Percentiles rank a stretch among this genome's conserved stretches.
Conservation (phyloP, 306 rosid genomes). For the Hippophae gyantsensis region DNA sequence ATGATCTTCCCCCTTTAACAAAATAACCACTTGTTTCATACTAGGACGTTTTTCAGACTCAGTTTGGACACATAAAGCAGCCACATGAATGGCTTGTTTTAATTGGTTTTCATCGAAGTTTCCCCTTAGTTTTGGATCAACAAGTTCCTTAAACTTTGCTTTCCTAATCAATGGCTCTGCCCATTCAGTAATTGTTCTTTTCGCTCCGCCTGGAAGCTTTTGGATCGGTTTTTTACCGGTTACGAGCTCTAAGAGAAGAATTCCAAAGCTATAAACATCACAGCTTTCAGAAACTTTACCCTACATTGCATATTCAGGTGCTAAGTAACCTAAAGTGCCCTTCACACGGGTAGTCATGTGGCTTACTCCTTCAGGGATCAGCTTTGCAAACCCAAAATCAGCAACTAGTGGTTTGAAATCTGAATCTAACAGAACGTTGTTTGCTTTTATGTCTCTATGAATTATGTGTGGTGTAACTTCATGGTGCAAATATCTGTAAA, state of each 20-base stretch:
- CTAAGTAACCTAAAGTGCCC: conserved; percentile 84
- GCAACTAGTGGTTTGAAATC: conserved; percentile 71
- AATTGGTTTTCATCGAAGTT: conserved; percentile 51
- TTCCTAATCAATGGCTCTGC: conserved; percentile 50
- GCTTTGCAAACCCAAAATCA: conserved; percentile 85
- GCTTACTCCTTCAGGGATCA: conserved; percentile 84
- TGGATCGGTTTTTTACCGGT: conserved; percentile 81
- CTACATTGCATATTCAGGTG: no score
- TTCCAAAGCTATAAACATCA: no score
- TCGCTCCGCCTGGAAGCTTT: conserved; percentile 58
- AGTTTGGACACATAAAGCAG: conserved; percentile 55
- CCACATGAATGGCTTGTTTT: conserved; percentile 46
- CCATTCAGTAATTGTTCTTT: conserved; percentile 74
- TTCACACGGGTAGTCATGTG: conserved; percentile 86
- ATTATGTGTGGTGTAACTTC: conserved; percentile 77
- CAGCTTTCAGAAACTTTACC: no score
- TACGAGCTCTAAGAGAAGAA: no score
- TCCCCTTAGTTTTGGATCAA: conserved; percentile 61
- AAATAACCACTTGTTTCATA: conserved; percentile 58
- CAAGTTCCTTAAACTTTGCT: conserved; percentile 48
- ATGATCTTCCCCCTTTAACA: conserved; percentile 47
- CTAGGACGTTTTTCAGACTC: conserved; percentile 59
- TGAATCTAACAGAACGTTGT: conserved; percentile 70
- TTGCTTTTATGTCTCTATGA: conserved; percentile 88
- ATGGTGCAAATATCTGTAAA: conserved; percentile 85